Base-by-base conservation (phyloP, 345 rosid genomes). In the Dipteronia sinensis region DNA sequence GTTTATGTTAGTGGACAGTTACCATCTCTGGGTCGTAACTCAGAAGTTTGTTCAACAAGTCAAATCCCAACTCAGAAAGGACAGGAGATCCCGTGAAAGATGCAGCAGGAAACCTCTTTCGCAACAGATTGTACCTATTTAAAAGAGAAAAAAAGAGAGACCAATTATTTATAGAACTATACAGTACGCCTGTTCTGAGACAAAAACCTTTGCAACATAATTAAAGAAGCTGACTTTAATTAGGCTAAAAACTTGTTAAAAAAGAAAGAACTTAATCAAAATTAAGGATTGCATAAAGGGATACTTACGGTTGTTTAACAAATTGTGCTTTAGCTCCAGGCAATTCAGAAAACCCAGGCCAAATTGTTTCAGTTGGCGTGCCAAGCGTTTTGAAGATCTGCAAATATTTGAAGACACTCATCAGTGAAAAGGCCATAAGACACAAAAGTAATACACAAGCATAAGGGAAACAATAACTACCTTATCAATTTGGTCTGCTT, bases 21-120 rank as follows among this genome's bases (percentile, higher is more conserved):
- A 90, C 96, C 94, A 88, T 89, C 81, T 87, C 89, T 61, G 98
- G 98, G 73, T 93, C 91, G 75, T 84, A 93, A 7, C 89, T 84
- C 63, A 95, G 76, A 81, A 95, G 89, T 72, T 78, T 80, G 77
- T 83, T 93, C 76, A 95, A 73, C 78, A 95, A 82, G 85, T 95
- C 99, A 55, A 89, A 93, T 66, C 99, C 99, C 15, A 78, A 78
- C 73, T 92, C 99, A 19, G 98, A 93, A 31, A 95, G 97, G 75
- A 85, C 87, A 1, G 91, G 85, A 62, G 91, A 85, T 63, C 94
- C 98, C 1, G 83, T 90, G 79, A 93, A 93, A 76, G 94, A 89
- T 62, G 88, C 66, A 6, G 87, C 91, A 61, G 98, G 99, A 79
- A 93, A 95, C 84, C 88, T 93, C 85, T 85, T 92, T 6, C 97